These are phyloP conservation scores for Cutaneotrichosporon sp. DNA, from an alignment of 1,284 basidiomycete genomes.

Conservation along the genomic window DNA sequence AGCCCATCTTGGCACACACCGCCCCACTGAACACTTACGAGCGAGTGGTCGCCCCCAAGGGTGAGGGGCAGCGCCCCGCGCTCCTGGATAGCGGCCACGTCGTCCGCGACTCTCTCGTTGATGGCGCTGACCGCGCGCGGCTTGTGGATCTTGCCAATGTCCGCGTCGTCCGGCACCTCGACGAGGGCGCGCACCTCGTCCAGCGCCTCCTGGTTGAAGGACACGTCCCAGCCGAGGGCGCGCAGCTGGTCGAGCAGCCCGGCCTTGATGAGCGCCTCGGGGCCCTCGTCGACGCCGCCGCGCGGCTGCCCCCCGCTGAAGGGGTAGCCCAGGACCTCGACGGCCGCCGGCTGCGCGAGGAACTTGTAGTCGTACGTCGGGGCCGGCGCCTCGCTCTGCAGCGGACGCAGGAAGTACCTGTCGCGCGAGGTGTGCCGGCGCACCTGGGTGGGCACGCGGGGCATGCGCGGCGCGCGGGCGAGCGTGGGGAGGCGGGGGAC, in stretches of 20 bases:
- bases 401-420: slow-evolving; percentile 24
- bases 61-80: slow-evolving; percentile 84
- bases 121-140: slow-evolving; percentile 84
- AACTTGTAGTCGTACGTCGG: slow-evolving; percentile 57
- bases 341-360: slow-evolving; percentile 67
- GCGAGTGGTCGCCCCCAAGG: slow-evolving; percentile 93
- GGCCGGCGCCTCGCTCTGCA: slow-evolving; percentile 11
- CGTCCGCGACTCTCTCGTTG: slow-evolving; percentile 73
- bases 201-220: slow-evolving; percentile 82
- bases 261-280: slow-evolving; percentile 80
- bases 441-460: neutral
- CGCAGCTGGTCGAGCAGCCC: slow-evolving; percentile 77
- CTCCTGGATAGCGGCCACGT: slow-evolving; percentile 71
- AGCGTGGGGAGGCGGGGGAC: neutral
- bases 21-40: slow-evolving; percentile 60
- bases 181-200: slow-evolving; percentile 63
- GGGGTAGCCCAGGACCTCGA: slow-evolving; percentile 70
- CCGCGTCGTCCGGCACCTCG: slow-evolving; percentile 62
- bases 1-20: neutral
- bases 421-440: slow-evolving; percentile 22
- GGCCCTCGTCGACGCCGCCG: slow-evolving; percentile 86
- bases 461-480: neutral
- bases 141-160: slow-evolving; percentile 85
- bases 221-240: slow-evolving; percentile 82
- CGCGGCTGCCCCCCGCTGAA: slow-evolving; percentile 65